phyloP scores from a whole-genome alignment of 2,329 filamentous ascomycete genomes.

The Aspergillus nomiae region DNA sequence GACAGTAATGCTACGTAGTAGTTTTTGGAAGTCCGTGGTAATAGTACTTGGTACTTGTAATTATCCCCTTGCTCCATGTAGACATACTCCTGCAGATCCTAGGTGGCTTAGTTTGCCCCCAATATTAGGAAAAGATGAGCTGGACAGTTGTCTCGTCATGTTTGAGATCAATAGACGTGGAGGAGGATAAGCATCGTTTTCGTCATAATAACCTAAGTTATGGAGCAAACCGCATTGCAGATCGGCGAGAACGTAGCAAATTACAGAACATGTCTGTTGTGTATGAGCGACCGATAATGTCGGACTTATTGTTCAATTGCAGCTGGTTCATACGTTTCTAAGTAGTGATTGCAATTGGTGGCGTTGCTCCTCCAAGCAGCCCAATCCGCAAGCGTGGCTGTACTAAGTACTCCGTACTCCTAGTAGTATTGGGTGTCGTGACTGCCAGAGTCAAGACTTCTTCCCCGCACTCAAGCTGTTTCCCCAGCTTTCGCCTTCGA shows the following conservation, averaged over 20 bases:
- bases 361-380: neutral
- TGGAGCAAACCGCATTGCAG: slow-evolving; percentile 7
- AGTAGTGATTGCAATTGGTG: neutral
- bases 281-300: neutral
- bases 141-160: neutral
- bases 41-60: neutral
- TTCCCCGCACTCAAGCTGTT: slow-evolving; percentile 24
- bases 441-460: neutral
- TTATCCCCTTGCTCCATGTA: neutral
- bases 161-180: neutral
- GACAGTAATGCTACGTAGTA: neutral
- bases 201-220: slow-evolving; percentile 17
- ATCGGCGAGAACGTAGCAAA: slow-evolving; percentile 6
- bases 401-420: neutral
- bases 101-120: neutral
- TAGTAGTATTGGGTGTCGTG: neutral
- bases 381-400: neutral
- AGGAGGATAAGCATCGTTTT: slow-evolving; percentile 7
- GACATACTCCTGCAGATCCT: neutral
- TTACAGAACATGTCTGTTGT: neutral
- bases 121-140: neutral
- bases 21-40: neutral
- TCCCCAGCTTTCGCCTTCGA: slow-evolving; percentile 24
- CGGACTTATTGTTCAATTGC: neutral
- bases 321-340: neutral